These are phyloP conservation scores for Porpolomopsis calyptriformis DNA, from an alignment of 768 basidiomycete genomes.

Conservation along the genomic window DNA sequence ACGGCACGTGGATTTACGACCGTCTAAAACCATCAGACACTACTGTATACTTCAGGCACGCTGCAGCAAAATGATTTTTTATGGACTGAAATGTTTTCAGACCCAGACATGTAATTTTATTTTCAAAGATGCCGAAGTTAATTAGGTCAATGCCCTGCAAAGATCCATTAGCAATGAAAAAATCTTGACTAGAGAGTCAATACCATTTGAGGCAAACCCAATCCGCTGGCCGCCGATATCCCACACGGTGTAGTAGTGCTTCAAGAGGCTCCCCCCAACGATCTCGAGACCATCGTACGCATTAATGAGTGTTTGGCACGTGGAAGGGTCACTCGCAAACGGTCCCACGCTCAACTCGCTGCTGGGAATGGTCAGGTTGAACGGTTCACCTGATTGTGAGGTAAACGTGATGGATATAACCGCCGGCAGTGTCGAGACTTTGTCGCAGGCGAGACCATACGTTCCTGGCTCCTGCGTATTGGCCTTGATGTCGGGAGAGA, in stretches of 20 bases:
- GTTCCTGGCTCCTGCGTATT: conserved; percentile 42
- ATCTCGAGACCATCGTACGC: conserved; percentile 42
- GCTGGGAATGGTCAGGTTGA: conserved; percentile 49
- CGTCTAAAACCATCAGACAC: no score
- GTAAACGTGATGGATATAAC: conserved; percentile 44
- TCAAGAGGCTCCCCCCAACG: conserved; percentile 45
- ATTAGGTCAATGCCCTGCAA: background rate
- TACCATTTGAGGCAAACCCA: conserved; percentile 36
- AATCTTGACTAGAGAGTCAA: background rate
- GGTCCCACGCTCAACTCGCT: conserved; percentile 48
- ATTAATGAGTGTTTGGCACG: conserved; percentile 49
- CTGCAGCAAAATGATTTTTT: no score
- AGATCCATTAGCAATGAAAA: no score
- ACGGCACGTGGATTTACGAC: no score
- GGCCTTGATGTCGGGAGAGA: conserved; percentile 46
- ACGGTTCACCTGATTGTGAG: conserved; percentile 35
- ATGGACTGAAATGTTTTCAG: no score
- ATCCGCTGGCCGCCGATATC: conserved; percentile 39
- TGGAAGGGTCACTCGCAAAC: conserved; percentile 36
- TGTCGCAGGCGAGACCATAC: conserved; percentile 43
- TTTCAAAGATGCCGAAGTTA: background rate
- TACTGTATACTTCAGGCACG: no score
- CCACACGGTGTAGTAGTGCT: conserved; percentile 54
- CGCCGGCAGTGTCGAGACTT: conserved; percentile 37
- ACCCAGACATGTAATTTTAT: no score